Evolutionary conservation across 331 rosid genomes (phyloP), one percentile per base, ranked within the genome.

Genomic region (Prunus yedoensis): DNA sequence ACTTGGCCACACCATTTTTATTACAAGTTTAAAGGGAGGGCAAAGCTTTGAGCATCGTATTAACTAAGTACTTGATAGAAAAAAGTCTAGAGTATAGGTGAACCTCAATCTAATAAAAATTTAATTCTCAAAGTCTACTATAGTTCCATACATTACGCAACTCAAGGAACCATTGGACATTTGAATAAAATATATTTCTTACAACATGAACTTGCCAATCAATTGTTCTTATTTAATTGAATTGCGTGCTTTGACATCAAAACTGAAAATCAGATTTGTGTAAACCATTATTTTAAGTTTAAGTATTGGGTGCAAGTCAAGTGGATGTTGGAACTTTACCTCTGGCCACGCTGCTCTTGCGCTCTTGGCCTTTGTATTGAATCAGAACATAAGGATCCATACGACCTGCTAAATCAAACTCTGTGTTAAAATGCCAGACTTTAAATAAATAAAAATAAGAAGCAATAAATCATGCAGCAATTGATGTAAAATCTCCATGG

Each of bases 331-430:
- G 10, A 35, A 8, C 46, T 3, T 63, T 28, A 93, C 97, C 92
- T 84, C 80, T 84, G 51, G 92, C 73, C 8, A 89, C 93, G 51
- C 82, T 52, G 88, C 90, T 94, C 87, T 87, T 90, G 75, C 46
- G 91, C 77, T 94, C 99, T 75, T 94, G 97, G 74, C 83, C 81
- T 80, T 90, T 92, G 88, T 94, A 94, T 70, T 89, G 88, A 25
- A 91, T 82, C 84, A 88, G 60, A 66, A 91, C 97, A 75, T 90
- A 90, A 7, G 96, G 97, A 87, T 94, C 97, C 86, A 85, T 84
- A 8, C 83, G 80, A 80, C 82, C 99, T 94, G 70, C 25, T 60
- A 77, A 6, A 53, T 23, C 41, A 38, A 12, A 9, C 54, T n/a
- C 7, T 60, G 1, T 14, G 11, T 32, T 27, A 53, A 8, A 23